A percentile compares a stretch with the other conserved stretches of the same genome.
These are phyloP conservation scores for Centaurea solstitialis DNA, from an alignment of 129 eudicot genomes.

Conservation along the genomic window DNA sequence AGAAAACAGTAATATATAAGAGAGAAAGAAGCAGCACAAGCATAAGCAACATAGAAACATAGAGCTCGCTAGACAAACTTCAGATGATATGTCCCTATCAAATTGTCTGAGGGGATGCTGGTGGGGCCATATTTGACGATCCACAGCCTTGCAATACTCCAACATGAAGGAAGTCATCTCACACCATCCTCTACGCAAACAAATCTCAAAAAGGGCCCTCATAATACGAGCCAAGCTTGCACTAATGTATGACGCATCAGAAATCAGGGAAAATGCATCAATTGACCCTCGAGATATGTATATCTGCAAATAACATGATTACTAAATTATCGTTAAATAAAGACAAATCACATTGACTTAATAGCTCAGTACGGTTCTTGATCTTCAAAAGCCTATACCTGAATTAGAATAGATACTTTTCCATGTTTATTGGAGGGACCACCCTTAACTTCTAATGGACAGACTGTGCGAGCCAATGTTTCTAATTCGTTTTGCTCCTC, in stretches of 20 bases:
- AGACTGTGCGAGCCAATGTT: constrained; percentile 61
- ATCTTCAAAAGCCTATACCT: constrained; percentile 48
- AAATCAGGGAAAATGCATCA: constrained; percentile 76
- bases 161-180: constrained; percentile 96
- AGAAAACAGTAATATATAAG: constrained; percentile 20
- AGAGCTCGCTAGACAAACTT: constrained; percentile 46
- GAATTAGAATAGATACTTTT: constrained; percentile 94
- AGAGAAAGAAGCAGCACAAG: not conserved
- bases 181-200: constrained; percentile 98
- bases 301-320: constrained; percentile 48
- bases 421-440: constrained; percentile 95
- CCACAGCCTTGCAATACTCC: constrained; percentile 99
- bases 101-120: constrained; percentile 98
- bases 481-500: constrained; percentile 96
- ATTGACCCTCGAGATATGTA: constrained; percentile 91
- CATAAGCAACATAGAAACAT: not conserved
- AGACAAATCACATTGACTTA: constrained; percentile 6
- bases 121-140: constrained; percentile 98
- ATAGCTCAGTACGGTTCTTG: constrained; percentile 1
- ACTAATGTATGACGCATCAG: constrained; percentile 97
- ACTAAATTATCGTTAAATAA: constrained; percentile 21
- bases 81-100: constrained; percentile 79
- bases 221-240: constrained; percentile 98
- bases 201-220: constrained; percentile 95
- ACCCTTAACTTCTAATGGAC: constrained; percentile 96